Percentiles rank a stretch among this genome's conserved stretches.
Conservation (phyloP, 1,284 basidiomycete species). For the Sanguinoderma infundibulare region DNA sequence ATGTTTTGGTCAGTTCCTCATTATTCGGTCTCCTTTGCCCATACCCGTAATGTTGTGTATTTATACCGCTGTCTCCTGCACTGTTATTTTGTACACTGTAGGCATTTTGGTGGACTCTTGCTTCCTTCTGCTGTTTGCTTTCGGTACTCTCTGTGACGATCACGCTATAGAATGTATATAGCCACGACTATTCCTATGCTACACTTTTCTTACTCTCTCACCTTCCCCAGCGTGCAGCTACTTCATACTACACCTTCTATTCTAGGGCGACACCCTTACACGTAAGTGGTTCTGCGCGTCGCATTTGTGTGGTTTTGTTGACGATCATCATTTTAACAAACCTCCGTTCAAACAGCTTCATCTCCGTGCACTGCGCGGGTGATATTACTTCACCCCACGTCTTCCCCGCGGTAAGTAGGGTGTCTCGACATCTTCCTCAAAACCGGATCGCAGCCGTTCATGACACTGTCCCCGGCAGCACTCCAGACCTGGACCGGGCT, state of each 20-base stretch:
- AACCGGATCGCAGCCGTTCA: not conserved
- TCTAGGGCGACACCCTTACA: not conserved
- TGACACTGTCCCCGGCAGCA: not conserved
- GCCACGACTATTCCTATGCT: conserved; percentile 9
- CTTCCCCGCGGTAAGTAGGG: not conserved
- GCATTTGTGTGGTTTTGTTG: not conserved
- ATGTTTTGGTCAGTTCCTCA: not conserved
- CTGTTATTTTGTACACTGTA: conserved; percentile 17
- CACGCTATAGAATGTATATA: conserved; percentile 21
- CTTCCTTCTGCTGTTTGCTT: conserved; percentile 11
- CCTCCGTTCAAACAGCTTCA: not conserved
- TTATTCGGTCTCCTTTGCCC: not conserved
- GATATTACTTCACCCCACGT: not conserved
- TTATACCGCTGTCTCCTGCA: conserved; percentile 22
- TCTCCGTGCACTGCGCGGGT: not conserved
- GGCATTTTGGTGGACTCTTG: conserved; percentile 16
- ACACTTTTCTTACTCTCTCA: not conserved
- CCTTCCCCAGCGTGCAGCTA: not conserved
- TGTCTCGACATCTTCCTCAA: not conserved
- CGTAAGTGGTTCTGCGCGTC: not conserved
- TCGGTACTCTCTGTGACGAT: conserved; percentile 12
- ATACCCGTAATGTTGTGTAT: conserved; percentile 29
- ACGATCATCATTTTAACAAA: not conserved
- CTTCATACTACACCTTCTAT: not conserved
- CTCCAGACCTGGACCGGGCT: conserved; percentile 1